Percentiles rank a stretch among this genome's conserved stretches.
These are phyloP conservation scores for Phellopilus nigrolimitatus DNA, from an alignment of 1,284 basidiomycete species.

Conservation along the genomic window DNA sequence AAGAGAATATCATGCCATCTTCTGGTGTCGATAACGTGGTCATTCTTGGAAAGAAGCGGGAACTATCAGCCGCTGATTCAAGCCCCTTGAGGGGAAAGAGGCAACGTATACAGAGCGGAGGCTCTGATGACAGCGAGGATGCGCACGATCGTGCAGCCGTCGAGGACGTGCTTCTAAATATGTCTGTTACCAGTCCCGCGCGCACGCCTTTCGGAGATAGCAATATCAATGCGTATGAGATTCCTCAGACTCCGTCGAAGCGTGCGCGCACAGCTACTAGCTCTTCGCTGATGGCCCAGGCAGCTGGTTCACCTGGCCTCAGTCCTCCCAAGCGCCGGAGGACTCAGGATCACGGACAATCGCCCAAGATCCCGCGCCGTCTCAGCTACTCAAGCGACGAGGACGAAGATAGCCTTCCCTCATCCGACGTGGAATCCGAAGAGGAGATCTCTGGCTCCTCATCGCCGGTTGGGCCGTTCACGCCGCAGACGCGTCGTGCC, in stretches of 20 bases:
- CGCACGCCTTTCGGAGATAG: conserved; percentile 4
- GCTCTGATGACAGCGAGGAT: conserved; percentile 17
- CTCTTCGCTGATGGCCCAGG: background rate
- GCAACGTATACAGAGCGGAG: background rate
- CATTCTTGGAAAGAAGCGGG: conserved; percentile 11
- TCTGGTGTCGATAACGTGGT: background rate
- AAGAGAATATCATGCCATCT: conserved; percentile 12
- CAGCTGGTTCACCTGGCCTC: background rate
- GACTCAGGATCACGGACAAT: background rate
- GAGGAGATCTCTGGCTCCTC: conserved; percentile 11
- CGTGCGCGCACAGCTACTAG: background rate
- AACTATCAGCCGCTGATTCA: conserved; percentile 1
- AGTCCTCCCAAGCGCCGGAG: conserved; percentile 3
- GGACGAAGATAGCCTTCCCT: conserved; percentile 12
- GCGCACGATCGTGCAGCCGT: conserved; percentile 5
- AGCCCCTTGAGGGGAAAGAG: conserved; percentile 14
- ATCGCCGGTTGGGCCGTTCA: conserved; percentile 18
- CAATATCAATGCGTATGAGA: background rate
- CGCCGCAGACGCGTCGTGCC: conserved; percentile 2
- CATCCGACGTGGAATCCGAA: conserved; percentile 18
- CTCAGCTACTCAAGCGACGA: background rate
- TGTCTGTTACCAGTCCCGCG: background rate
- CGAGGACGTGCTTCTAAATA: background rate
- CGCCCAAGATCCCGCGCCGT: background rate
- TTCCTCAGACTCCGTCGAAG: conserved; percentile 7